Evolutionary conservation across 2,329 filamentous ascomycete species (phyloP).

Genomic region (Exophiala bonariae): DNA sequence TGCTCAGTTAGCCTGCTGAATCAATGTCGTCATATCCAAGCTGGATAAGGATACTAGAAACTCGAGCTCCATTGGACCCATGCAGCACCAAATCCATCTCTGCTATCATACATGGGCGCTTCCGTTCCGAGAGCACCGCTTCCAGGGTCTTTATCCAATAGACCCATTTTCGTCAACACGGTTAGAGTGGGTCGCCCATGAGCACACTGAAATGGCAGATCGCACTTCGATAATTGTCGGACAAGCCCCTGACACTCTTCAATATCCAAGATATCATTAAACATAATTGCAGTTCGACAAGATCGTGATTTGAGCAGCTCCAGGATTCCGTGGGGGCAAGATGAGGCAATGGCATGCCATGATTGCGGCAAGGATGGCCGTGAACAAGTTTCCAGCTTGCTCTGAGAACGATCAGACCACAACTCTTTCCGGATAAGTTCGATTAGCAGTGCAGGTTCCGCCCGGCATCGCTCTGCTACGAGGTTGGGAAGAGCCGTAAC

Average conservation of each 20-base stretch:
- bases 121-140: too few relatives aligned
- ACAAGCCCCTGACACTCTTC: conserved; percentile 42
- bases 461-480: conserved; percentile 73
- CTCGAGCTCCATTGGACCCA: too few relatives aligned
- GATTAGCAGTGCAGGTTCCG: conserved; percentile 70
- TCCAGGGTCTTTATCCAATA: too few relatives aligned
- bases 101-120: conserved; percentile 5
- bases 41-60: too few relatives aligned
- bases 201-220: conserved; percentile 52
- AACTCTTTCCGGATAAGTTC: conserved; percentile 73
- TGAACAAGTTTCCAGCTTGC: too few relatives aligned
- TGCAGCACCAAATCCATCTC: conserved; percentile 11
- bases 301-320: conserved; percentile 57
- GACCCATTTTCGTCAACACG: conserved; percentile 39
- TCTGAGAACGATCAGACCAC: conserved; percentile 47
- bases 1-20: too few relatives aligned
- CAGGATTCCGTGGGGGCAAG: conserved; percentile 72
- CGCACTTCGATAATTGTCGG: conserved; percentile 39
- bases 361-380: neutral
- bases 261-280: conserved; percentile 44
- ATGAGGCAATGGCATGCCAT: conserved; percentile 50
- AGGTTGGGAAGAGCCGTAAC: conserved; percentile 66
- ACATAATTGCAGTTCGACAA: conserved; percentile 52
- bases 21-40: too few relatives aligned
- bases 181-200: conserved; percentile 52